Evolutionary conservation across 2,329 filamentous ascomycete species (phyloP).

Genomic region (Claviceps digitariae): DNA sequence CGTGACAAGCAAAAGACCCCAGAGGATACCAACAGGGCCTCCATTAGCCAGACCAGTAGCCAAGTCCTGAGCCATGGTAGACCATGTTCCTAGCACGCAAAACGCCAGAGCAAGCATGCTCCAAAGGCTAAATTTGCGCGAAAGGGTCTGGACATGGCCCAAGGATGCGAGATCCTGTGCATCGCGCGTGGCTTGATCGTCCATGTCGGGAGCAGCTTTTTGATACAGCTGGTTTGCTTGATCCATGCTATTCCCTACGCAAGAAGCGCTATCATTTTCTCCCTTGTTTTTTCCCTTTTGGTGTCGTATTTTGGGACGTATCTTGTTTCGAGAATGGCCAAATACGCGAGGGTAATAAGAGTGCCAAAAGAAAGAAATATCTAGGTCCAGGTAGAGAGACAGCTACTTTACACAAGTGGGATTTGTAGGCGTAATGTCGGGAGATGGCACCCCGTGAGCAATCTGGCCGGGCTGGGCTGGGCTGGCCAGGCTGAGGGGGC

Average conservation of each 20-base stretch:
- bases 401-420: not conserved
- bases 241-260: constrained; percentile 5
- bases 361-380: not conserved
- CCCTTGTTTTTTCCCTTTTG: not conserved
- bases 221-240: constrained; percentile 4
- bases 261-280: constrained; percentile 6
- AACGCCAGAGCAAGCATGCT: constrained; percentile 46
- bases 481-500: not conserved
- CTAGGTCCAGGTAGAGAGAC: not conserved
- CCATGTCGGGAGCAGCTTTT: not conserved
- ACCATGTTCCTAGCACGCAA: constrained; percentile 44
- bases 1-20: constrained; percentile 40
- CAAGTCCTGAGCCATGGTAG: constrained; percentile 37
- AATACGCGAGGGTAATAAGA: not conserved
- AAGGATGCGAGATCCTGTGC: constrained; percentile 26
- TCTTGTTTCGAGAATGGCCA: not conserved
- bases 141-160: constrained; percentile 25
- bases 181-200: constrained; percentile 15
- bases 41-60: constrained; percentile 38
- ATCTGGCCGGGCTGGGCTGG: too few species aligned
- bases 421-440: not conserved
- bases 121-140: constrained; percentile 36
- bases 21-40: constrained; percentile 39
- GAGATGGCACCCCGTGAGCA: too few species aligned
- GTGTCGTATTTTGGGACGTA: not conserved